Percentiles rank a stretch among this genome's conserved stretches.
These are phyloP conservation scores for Celoporthe dispersa DNA, from an alignment of 2,329 filamentous ascomycete genomes.

Conservation along the genomic window DNA sequence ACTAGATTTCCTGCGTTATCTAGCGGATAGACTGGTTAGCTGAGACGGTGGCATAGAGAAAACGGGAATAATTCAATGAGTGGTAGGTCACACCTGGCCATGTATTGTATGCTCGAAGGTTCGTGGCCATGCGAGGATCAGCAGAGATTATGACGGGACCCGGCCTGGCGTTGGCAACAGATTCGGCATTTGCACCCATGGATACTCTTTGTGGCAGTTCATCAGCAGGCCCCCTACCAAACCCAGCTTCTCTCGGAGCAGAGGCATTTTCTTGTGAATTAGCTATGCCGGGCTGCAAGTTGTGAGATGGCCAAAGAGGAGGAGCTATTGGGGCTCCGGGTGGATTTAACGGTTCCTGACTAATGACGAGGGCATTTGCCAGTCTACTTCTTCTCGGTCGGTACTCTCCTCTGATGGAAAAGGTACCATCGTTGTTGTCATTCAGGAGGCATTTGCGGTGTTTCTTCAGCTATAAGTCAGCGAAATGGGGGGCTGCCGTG, in stretches of 20 bases:
- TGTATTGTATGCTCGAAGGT: conserved; percentile 16
- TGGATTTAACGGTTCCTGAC: neutral
- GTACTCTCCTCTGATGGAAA: conserved; percentile 11
- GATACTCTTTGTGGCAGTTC: neutral
- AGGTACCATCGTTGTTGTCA: conserved; percentile 22
- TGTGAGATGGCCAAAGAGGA: neutral
- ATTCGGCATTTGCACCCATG: neutral
- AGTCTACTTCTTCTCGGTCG: neutral
- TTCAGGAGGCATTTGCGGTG: conserved; percentile 18
- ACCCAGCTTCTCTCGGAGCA: too few relatives aligned
- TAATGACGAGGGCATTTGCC: conserved; percentile 11
- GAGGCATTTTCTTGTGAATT: neutral
- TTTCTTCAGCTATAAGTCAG: neutral
- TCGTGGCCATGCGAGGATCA: conserved; percentile 16
- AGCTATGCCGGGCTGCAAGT: neutral
- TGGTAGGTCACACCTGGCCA: conserved; percentile 20
- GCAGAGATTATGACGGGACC: neutral
- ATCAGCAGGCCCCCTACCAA: neutral
- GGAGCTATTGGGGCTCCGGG: conserved; percentile 1
- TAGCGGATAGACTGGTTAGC: neutral
- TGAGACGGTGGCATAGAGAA: too few relatives aligned
- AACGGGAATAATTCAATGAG: accelerated
- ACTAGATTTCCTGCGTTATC: conserved; percentile 11
- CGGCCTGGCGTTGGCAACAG: neutral
- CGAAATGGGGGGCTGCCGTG: neutral